Conservation (phyloP, 352 stramenopile species). For the Hyaloperonospora brassicae region DNA sequence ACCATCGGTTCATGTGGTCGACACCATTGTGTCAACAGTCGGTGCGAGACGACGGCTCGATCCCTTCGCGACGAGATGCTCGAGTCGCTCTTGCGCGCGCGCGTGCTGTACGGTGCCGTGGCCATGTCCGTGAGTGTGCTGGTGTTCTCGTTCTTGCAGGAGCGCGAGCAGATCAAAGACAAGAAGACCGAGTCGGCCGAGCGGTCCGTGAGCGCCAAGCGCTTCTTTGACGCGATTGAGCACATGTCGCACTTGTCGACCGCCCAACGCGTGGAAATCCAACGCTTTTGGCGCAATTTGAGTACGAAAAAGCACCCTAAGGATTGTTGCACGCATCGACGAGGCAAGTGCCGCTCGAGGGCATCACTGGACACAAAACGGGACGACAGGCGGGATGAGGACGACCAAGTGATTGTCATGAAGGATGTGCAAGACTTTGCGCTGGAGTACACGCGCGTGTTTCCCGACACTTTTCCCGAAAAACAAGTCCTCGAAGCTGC, state of each 20-base stretch:
- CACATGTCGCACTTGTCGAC: constrained; percentile 38
- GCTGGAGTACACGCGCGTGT: constrained; percentile 77
- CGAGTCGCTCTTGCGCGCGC: constrained; percentile 32
- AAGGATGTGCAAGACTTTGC: constrained; percentile 67
- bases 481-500: constrained; percentile 52
- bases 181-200: constrained; percentile 45
- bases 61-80: constrained; percentile 14
- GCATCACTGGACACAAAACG: neutral
- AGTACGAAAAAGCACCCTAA: constrained; percentile 31
- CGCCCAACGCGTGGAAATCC: constrained; percentile 61
- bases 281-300: constrained; percentile 70
- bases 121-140: constrained; percentile 72
- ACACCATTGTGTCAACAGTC: too few species aligned
- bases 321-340: neutral
- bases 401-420: constrained; percentile 29
- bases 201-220: constrained; percentile 41
- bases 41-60: neutral
- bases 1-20: too few species aligned
- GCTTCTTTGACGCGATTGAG: constrained; percentile 66
- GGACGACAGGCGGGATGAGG: neutral
- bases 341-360: neutral
- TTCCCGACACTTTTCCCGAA: constrained; percentile 69
- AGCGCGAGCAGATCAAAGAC: constrained; percentile 66
- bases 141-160: constrained; percentile 73
- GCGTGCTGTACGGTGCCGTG: constrained; percentile 61